Evolutionary conservation across 2,329 filamentous ascomycete species (phyloP).

Genomic region (Fusarium sp.): DNA sequence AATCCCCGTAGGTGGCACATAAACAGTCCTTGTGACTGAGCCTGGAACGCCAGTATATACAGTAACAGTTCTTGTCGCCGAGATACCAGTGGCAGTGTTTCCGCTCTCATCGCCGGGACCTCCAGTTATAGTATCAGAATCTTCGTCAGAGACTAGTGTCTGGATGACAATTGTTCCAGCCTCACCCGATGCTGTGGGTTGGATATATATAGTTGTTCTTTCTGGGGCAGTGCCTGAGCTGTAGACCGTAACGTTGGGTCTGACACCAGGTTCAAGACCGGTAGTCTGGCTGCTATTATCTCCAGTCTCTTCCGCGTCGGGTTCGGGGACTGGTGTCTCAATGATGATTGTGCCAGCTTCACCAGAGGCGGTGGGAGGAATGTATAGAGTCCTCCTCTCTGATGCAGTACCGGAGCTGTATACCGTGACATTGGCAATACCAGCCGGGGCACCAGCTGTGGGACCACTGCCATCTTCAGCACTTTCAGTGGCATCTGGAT

Average conservation of each 20-base stretch:
- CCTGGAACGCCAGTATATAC: neutral
- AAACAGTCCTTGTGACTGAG: neutral
- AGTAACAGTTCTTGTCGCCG: neutral
- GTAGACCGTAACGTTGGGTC: neutral
- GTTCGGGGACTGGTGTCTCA: neutral
- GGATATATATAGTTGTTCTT: neutral
- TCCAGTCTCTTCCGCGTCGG: too few relatives aligned
- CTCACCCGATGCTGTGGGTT: neutral
- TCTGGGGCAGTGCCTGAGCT: neutral
- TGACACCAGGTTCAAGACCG: too few relatives aligned
- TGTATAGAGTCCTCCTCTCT: neutral
- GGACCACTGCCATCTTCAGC: neutral
- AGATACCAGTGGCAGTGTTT: neutral
- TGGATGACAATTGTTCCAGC: constrained; percentile 3
- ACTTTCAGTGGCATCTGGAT: neutral
- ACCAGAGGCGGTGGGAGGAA: neutral
- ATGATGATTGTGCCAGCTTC: constrained; percentile 5
- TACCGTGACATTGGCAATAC: neutral
- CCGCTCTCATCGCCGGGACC: neutral
- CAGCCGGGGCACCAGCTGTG: fast-evolving
- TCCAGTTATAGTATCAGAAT: neutral
- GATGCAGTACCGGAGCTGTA: neutral
- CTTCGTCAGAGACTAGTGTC: neutral
- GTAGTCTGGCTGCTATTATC: too few relatives aligned
- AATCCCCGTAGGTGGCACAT: neutral